Conservation (phyloP, 768 basidiomycete species). For the Mycena sanguinolenta region DNA sequence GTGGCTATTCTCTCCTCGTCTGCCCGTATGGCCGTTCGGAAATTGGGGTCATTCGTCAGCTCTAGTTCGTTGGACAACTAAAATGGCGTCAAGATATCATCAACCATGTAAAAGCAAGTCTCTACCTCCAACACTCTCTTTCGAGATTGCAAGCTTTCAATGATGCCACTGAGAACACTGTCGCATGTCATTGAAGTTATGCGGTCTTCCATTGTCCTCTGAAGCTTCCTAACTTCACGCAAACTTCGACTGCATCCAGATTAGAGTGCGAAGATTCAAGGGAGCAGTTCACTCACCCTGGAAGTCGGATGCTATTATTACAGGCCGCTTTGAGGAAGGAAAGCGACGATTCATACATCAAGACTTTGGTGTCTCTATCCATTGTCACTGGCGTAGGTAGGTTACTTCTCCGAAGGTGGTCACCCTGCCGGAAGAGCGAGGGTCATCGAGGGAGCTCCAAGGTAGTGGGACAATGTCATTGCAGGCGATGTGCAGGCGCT, state of each 20-base stretch:
- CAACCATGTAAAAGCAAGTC: too few species aligned
- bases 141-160: conserved; percentile 20
- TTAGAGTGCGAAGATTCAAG: neutral
- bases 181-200: conserved; percentile 7
- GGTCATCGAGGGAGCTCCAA: too few species aligned
- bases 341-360: neutral
- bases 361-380: too few species aligned
- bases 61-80: conserved; percentile 7
- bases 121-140: conserved; percentile 20
- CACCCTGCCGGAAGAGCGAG: too few species aligned
- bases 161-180: conserved; percentile 9
- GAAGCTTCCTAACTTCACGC: neutral
- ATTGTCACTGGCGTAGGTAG: too few species aligned
- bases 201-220: neutral
- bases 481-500: too few species aligned
- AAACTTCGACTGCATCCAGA: neutral
- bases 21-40: conserved; percentile 1
- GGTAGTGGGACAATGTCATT: too few species aligned
- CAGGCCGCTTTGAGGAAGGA: neutral
- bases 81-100: neutral
- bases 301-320: neutral
- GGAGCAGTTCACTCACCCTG: neutral
- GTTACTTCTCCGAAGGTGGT: too few species aligned
- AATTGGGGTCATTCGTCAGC: conserved; percentile 3
- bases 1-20: conserved; percentile 11